Conservation (phyloP, 2,329 filamentous ascomycete genomes). For the Pseudomassariella vexata region DNA sequence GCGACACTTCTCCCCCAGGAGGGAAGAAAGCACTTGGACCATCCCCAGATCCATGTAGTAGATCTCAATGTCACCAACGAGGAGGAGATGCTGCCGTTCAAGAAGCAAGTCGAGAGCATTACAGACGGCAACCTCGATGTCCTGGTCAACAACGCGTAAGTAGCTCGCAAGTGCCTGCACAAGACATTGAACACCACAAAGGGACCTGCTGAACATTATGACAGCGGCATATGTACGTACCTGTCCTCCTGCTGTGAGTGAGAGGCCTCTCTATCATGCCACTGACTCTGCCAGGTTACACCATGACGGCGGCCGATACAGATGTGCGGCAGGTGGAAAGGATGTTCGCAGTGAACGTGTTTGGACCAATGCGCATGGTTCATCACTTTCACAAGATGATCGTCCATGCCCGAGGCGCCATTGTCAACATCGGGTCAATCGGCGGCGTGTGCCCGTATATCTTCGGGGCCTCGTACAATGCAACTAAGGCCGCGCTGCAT, state of each 20-base stretch:
- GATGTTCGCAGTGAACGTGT: constrained; percentile 21
- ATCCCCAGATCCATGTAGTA: constrained; percentile 9
- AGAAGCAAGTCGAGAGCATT: background rate
- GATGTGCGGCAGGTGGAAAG: constrained; percentile 10
- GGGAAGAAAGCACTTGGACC: constrained; percentile 6
- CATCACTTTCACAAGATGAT: constrained; percentile 17
- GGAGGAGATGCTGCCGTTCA: constrained; percentile 2
- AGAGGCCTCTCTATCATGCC: too few species aligned
- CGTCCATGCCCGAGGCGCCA: constrained; percentile 12
- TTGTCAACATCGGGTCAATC: constrained; percentile 21
- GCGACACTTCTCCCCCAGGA: constrained; percentile 13
- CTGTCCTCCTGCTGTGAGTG: too few species aligned
- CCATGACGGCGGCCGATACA: constrained; percentile 20
- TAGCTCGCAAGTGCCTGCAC: too few species aligned
- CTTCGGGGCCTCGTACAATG: constrained; percentile 10
- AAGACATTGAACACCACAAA: too few species aligned
- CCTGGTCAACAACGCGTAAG: constrained; percentile 13
- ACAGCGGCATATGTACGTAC: too few species aligned
- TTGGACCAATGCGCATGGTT: constrained; percentile 21
- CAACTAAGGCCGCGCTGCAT: background rate
- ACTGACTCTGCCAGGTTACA: constrained; percentile 18
- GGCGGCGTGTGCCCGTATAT: constrained; percentile 18
- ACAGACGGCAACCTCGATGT: constrained; percentile 9
- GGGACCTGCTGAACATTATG: too few species aligned
- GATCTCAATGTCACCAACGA: constrained; percentile 13